Conservation (phyloP, 2,329 filamentous ascomycete genomes). For the Diplodia scrobiculata region DNA sequence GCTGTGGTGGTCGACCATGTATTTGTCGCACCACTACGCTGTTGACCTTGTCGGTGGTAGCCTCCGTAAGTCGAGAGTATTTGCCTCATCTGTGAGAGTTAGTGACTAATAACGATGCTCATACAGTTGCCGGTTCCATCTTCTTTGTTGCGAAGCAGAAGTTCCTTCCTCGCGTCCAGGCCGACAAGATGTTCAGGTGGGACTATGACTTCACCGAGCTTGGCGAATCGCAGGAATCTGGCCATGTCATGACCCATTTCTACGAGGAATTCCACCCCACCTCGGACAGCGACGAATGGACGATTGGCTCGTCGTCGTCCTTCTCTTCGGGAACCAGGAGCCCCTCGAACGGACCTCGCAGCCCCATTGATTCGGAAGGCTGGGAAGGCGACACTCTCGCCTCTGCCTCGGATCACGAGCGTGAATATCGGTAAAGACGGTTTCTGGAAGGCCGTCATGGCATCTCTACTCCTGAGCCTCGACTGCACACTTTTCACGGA, state of each 20-base stretch:
- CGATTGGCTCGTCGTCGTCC: conserved; percentile 77
- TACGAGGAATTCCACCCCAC: conserved; percentile 55
- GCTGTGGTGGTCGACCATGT: conserved; percentile 99
- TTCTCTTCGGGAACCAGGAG: conserved; percentile 67
- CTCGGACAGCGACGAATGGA: conserved; percentile 84
- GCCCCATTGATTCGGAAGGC: conserved; percentile 58
- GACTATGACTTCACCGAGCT: conserved; percentile 92
- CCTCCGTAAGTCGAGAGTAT: conserved; percentile 51
- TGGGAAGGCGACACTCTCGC: conserved; percentile 62
- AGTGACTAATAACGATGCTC: conserved; percentile 35
- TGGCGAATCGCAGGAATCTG: conserved; percentile 64
- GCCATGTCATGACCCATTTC: conserved; percentile 60
- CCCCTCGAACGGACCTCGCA: conserved; percentile 53
- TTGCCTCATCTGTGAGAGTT: neutral
- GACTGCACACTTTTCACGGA: conserved; percentile 1
- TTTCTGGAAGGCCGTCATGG: conserved; percentile 10
- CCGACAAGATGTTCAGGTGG: conserved; percentile 86
- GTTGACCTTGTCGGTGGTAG: conserved; percentile 88
- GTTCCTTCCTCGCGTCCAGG: conserved; percentile 79
- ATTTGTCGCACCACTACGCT: conserved; percentile 94
- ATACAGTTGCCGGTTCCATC: conserved; percentile 63
- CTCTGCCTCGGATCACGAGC: conserved; percentile 48
- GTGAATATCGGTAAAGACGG: conserved; percentile 28
- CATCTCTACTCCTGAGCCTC: neutral
- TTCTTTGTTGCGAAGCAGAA: conserved; percentile 81